Evolutionary conservation across 2,329 filamentous ascomycete genomes (phyloP).

Genomic region (Nemania sp.): DNA sequence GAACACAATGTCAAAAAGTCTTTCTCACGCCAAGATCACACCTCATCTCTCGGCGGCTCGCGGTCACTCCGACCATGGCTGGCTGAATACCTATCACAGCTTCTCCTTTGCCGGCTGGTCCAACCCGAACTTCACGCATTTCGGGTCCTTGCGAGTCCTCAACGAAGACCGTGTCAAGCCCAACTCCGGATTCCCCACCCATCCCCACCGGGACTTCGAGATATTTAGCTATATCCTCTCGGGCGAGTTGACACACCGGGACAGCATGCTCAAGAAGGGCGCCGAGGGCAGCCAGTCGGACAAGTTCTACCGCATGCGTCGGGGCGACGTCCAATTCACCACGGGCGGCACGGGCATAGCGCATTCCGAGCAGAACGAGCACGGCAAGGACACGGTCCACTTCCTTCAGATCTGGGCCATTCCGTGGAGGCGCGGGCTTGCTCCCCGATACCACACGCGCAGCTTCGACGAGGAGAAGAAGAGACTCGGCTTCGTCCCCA

Average conservation of each 20-base stretch:
- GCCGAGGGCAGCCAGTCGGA: constrained; percentile 62
- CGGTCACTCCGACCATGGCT: constrained; percentile 81
- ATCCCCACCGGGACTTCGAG: constrained; percentile 84
- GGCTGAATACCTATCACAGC: constrained; percentile 85
- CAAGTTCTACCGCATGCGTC: constrained; percentile 70
- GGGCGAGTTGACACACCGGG: constrained; percentile 85
- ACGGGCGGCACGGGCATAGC: constrained; percentile 81
- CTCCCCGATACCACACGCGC: constrained; percentile 76
- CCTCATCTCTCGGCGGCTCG: constrained; percentile 73
- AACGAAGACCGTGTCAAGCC: constrained; percentile 85
- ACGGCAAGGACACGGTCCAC: constrained; percentile 71
- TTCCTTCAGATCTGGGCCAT: constrained; percentile 90
- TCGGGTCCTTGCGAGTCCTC: constrained; percentile 79
- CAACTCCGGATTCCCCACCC: constrained; percentile 79
- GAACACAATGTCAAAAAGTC: constrained; percentile 64
- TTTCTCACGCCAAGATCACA: constrained; percentile 71
- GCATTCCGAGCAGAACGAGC: constrained; percentile 83
- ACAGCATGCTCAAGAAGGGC: constrained; percentile 78
- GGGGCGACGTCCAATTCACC: constrained; percentile 88
- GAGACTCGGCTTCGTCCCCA: constrained; percentile 69
- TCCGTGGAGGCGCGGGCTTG: constrained; percentile 73
- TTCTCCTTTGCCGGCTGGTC: constrained; percentile 80
- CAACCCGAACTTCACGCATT: constrained; percentile 68
- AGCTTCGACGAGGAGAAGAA: constrained; percentile 76
- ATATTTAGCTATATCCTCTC: constrained; percentile 85